Conservation (phyloP, 192 early-diverging fungal genomes). For the Coemansia sp. region DNA sequence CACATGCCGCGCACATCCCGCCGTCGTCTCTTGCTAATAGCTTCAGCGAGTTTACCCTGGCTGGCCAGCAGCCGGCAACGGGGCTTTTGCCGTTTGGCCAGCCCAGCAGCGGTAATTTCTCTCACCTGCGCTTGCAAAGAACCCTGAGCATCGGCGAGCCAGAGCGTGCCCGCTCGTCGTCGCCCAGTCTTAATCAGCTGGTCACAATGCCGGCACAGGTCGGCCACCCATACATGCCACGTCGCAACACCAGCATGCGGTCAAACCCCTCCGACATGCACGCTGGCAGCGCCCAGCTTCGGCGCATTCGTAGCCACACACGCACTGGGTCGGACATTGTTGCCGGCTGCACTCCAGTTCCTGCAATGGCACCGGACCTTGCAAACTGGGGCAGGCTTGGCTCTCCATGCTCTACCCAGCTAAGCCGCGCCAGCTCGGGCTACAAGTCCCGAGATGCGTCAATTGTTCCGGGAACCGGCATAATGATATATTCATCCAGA, state of each 20-base stretch:
- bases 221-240: slow-evolving; percentile 22
- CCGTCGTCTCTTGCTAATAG: slow-evolving; percentile 12
- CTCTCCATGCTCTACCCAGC: not conserved
- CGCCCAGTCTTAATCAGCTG: slow-evolving; percentile 14
- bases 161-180: slow-evolving; percentile 23
- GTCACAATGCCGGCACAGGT: slow-evolving; percentile 8
- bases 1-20: slow-evolving; percentile 4
- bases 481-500: not conserved
- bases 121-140: slow-evolving; percentile 22
- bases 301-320: slow-evolving; percentile 16
- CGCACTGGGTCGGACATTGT: slow-evolving; percentile 8
- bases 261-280: slow-evolving; percentile 7
- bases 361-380: not conserved
- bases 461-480: not conserved
- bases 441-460: not conserved
- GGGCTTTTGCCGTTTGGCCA: slow-evolving; percentile 4
- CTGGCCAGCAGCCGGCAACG: not conserved
- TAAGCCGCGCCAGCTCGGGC: slow-evolving; percentile 5
- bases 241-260: slow-evolving; percentile 14
- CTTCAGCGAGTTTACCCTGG: not conserved
- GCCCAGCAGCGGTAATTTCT: slow-evolving; percentile 3
- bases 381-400: not conserved
- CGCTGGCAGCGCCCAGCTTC: slow-evolving; percentile 1
- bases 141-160: slow-evolving; percentile 35
- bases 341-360: not conserved